These are phyloP conservation scores for Axilococcus clingmanii DNA, from an alignment of 139 green algal genomes.

Conservation along the genomic window DNA sequence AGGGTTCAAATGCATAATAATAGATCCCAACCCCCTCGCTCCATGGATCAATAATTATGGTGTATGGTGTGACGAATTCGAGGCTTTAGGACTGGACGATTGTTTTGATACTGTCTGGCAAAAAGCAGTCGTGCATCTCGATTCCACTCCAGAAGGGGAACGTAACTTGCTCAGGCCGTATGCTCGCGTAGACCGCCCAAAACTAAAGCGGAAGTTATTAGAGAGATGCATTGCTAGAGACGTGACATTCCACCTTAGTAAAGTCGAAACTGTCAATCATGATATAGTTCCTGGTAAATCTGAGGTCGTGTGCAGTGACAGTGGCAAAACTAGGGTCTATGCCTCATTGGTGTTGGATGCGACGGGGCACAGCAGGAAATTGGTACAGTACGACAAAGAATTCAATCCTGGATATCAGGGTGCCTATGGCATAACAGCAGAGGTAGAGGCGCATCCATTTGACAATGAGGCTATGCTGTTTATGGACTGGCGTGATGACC, in stretches of 20 bases:
- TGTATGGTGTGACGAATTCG: conserved; percentile 97
- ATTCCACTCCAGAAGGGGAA: conserved; percentile 21
- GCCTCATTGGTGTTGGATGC: conserved; percentile 77
- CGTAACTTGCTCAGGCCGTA: conserved; percentile 70
- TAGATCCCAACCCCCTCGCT: conserved; percentile 71
- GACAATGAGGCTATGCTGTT: conserved; percentile 93
- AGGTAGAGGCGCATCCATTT: conserved; percentile 71
- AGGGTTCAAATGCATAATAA: conserved; percentile 64
- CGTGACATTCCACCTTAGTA: conserved; percentile 40
- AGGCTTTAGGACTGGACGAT: conserved; percentile 80
- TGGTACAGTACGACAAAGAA: conserved; percentile 82
- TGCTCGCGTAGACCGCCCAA: conserved; percentile 76
- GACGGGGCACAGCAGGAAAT: conserved; percentile 75
- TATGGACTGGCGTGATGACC: conserved; percentile 98
- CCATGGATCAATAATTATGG: conserved; percentile 98
- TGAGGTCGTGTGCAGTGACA: too few relatives aligned
- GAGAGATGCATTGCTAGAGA: conserved; percentile 42
- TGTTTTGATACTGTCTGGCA: conserved; percentile 78
- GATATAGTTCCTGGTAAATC: conserved; percentile 35
- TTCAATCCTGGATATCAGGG: conserved; percentile 87
- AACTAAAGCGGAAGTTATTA: conserved; percentile 85
- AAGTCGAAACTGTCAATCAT: conserved; percentile 58
- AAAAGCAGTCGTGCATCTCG: conserved; percentile 76
- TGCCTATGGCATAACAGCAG: conserved; percentile 87
- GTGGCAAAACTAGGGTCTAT: background rate